Evolutionary conservation across 305 asterid genomes (phyloP).

Genomic region (Fraxinus albicans): DNA sequence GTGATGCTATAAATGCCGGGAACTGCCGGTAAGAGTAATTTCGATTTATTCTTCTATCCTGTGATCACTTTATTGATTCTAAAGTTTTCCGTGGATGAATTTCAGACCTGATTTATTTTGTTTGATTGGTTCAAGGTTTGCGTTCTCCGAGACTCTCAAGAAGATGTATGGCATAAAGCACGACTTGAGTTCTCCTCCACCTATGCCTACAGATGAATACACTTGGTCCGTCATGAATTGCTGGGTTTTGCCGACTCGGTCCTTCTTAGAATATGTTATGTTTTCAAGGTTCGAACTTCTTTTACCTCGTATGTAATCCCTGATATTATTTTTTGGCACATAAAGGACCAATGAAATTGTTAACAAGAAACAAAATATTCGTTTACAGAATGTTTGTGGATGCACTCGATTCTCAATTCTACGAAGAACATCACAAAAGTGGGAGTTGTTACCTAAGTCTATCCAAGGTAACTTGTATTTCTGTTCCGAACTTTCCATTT

Average conservation of each 20-base stretch:
- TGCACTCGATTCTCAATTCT: constrained; percentile 67
- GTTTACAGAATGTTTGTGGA: constrained; percentile 85
- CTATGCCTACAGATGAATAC: constrained; percentile 71
- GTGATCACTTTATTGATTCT: not conserved
- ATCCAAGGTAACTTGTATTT: constrained; percentile 50
- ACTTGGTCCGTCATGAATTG: constrained; percentile 95
- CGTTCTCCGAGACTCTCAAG: constrained; percentile 69
- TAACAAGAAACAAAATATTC: constrained; percentile 4
- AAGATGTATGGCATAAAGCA: constrained; percentile 83
- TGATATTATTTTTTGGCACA: not conserved
- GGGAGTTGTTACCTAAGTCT: constrained; percentile 74
- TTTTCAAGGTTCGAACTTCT: constrained; percentile 72
- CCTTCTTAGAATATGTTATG: constrained; percentile 90
- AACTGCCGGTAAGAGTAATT: constrained; percentile 72
- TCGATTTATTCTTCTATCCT: not conserved
- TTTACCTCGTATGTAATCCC: not conserved
- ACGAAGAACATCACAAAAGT: constrained; percentile 60
- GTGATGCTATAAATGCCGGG: constrained; percentile 87
- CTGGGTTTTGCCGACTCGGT: constrained; percentile 89
- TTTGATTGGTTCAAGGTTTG: constrained; percentile 49
- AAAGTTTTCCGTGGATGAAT: not conserved
- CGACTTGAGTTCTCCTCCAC: constrained; percentile 64
- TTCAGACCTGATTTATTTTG: constrained; percentile 16
- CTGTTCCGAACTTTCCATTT: not conserved
- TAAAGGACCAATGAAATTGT: not conserved